Percentiles rank a stretch among this genome's conserved stretches.
phyloP scores from a whole-genome alignment of 2,329 filamentous ascomycete species.

The Alternaria brassicae region DNA sequence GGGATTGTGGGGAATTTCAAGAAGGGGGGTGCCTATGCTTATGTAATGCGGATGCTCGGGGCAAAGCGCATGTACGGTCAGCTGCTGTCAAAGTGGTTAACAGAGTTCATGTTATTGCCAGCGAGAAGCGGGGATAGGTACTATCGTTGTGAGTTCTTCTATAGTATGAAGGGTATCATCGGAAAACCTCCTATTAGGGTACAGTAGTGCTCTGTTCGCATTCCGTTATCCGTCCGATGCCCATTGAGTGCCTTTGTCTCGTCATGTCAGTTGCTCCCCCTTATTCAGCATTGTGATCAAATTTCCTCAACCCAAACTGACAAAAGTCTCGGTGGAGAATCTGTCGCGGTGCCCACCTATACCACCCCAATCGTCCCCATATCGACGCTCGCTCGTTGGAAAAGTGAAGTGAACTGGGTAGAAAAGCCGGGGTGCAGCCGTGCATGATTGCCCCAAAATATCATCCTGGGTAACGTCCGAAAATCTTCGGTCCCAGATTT shows the following conservation, averaged over 20 bases:
- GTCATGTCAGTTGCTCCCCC: background rate
- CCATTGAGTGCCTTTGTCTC: background rate
- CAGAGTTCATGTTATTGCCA: background rate
- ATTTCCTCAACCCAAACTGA: background rate
- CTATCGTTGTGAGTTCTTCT: conserved; percentile 17
- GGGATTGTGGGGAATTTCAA: background rate
- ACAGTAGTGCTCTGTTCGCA: conserved; percentile 11
- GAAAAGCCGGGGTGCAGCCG: background rate
- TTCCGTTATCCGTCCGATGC: conserved; percentile 1
- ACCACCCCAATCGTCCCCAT: background rate
- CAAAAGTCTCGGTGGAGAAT: background rate
- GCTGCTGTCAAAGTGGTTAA: background rate
- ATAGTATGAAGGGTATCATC: conserved; percentile 16
- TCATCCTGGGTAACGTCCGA: background rate
- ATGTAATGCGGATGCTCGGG: background rate
- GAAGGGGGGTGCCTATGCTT: background rate
- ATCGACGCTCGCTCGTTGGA: background rate
- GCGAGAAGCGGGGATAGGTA: background rate
- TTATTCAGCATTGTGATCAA: background rate
- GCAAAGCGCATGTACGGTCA: background rate
- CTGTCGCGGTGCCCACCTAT: background rate
- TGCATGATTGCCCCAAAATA: background rate
- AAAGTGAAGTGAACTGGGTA: background rate
- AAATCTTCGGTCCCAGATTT: background rate
- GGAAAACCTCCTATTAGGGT: conserved; percentile 14